A percentile compares a stretch with the other conserved stretches of the same genome.
These are phyloP conservation scores for Taxawa tesnikishii DNA, from an alignment of 2,329 filamentous ascomycete genomes.

Conservation along the genomic window DNA sequence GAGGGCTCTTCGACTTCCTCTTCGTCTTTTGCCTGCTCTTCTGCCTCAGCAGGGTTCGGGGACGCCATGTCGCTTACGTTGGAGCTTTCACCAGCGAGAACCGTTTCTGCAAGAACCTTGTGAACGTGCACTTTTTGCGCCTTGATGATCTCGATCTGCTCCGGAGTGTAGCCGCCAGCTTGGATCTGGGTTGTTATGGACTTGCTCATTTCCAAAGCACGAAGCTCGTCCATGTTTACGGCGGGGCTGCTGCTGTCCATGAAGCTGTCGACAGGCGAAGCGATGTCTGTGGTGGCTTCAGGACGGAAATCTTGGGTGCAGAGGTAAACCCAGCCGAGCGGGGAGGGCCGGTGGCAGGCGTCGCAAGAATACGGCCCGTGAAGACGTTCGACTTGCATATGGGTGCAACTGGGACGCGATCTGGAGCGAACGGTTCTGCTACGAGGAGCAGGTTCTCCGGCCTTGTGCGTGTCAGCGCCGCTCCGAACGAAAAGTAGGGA, in stretches of 20 bases:
- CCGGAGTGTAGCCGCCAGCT: conserved; percentile 27
- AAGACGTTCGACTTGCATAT: conserved; percentile 55
- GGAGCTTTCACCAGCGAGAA: too few species aligned
- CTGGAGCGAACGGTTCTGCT: neutral
- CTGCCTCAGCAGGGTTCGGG: too few species aligned
- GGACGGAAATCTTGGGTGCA: conserved; percentile 51
- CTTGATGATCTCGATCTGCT: conserved; percentile 28
- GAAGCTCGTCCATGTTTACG: conserved; percentile 3
- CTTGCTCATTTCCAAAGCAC: conserved; percentile 21
- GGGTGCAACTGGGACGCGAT: conserved; percentile 42
- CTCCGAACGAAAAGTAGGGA: neutral
- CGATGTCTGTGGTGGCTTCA: neutral
- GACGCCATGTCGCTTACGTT: too few species aligned
- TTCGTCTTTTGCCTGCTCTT: too few species aligned
- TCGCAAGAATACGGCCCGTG: conserved; percentile 46
- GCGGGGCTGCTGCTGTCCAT: neutral
- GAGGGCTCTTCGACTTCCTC: neutral
- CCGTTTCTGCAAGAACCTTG: conserved; percentile 12
- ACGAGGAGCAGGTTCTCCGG: neutral
- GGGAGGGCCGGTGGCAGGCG: conserved; percentile 42
- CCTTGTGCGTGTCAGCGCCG: neutral
- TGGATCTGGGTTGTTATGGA: conserved; percentile 30
- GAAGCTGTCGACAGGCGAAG: neutral
- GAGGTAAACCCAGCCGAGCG: conserved; percentile 60
- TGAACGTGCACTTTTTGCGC: conserved; percentile 27